Evolutionary conservation across 2,329 filamentous ascomycete genomes (phyloP), one percentile per base, ranked within the genome.

Genomic region (Pestalotiopsis fici): DNA sequence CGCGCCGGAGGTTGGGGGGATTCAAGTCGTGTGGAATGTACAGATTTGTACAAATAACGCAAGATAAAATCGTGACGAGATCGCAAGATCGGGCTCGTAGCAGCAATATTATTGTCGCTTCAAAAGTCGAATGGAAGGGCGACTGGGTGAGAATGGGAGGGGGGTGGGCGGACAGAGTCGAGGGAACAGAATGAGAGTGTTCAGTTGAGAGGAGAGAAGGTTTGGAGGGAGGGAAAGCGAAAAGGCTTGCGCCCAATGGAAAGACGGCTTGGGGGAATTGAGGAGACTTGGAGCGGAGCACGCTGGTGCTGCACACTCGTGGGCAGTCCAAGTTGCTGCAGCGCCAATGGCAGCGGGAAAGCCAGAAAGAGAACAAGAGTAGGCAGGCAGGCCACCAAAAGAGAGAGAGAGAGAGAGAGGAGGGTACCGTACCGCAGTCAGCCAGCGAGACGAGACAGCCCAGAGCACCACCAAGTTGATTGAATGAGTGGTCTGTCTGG

Each of bases 1-100:
- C 74, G 75, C 75, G 72, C 73, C 70, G 71, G 68, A 25, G 11
- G 37, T n/a, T 57, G 23, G 11, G 31, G 66, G 73, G 70, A 67
- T 71, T 70, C 71, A 71, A 73, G 72, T 69, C 66, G 50, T 35
- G 12, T 15, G 62, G 28, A 47, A 47, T 23, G 27, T 28, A 27
- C 47, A 50, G 31, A 23, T 50, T 43, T 35, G 31, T 35, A 35
- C 50, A 54, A 25, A 55, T 35, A 28, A 56, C 25, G 39, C 18
- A 21, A 21, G n/a, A 21, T 12, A 6, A 21, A 27, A 55, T 55
- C 21, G 39, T 25, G 21, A 21, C 31, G n/a, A 47, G 43, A n/a
- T 55, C 27, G 25, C n/a, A 55, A 28, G 43, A 25, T 35, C 18
- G 31, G 57, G 39, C 25, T 35, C 43, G 50, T 31, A 15, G 28